Evolutionary conservation across 352 stramenopile species (phyloP).

Genomic region (Ophiocytium majus): DNA sequence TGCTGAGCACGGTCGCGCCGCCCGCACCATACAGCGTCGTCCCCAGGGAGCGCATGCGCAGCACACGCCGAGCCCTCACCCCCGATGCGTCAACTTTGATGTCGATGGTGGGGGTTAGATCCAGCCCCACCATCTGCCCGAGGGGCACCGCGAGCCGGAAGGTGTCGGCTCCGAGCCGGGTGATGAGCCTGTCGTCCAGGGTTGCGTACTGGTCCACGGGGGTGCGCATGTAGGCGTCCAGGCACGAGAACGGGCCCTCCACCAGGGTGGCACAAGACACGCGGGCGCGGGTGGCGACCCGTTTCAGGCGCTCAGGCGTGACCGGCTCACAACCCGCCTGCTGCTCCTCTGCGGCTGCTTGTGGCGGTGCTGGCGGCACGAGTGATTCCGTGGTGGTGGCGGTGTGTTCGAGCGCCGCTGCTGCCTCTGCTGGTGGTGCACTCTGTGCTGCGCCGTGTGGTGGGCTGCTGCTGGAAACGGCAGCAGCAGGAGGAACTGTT

Average conservation of each 20-base stretch:
- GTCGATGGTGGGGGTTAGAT: conserved; percentile 18
- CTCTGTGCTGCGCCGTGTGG: too few relatives aligned
- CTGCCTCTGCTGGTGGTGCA: too few relatives aligned
- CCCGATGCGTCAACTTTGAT: background rate
- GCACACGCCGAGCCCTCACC: background rate
- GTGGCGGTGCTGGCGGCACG: background rate
- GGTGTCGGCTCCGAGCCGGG: background rate
- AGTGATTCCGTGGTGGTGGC: background rate
- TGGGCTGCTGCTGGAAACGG: too few relatives aligned
- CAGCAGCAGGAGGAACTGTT: too few relatives aligned
- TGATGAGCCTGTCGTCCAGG: conserved; percentile 23
- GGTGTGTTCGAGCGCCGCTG: too few relatives aligned
- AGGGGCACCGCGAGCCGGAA: conserved; percentile 11
- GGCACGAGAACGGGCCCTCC: background rate
- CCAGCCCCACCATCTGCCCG: background rate
- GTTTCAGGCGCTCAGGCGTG: conserved; percentile 2
- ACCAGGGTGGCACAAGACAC: background rate
- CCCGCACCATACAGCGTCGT: conserved; percentile 2
- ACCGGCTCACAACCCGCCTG: too few relatives aligned
- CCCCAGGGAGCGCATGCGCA: conserved; percentile 13
- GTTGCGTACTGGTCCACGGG: conserved; percentile 16
- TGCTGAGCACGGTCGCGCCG: background rate
- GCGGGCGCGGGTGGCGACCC: background rate
- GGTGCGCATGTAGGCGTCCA: conserved; percentile 17
- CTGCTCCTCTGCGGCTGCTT: background rate